phyloP scores from a whole-genome alignment of 768 basidiomycete species.

The Nidula microcarpa region DNA sequence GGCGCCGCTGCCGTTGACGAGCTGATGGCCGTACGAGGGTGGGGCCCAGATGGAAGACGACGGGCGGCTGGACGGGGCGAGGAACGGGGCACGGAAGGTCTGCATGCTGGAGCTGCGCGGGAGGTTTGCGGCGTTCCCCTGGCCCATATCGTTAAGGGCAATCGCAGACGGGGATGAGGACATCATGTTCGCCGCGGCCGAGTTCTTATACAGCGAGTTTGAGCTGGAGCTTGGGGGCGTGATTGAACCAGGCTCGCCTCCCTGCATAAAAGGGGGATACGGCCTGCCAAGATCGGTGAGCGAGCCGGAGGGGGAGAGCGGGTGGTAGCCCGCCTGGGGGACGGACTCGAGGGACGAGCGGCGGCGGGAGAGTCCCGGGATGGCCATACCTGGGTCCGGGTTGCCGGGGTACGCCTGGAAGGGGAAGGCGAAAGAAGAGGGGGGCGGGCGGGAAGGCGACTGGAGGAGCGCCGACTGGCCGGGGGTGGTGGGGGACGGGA shows the following conservation, averaged over 20 bases:
- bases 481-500: neutral
- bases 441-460: slow-evolving; percentile 18
- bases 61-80: slow-evolving; percentile 68
- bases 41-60: slow-evolving; percentile 60
- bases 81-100: slow-evolving; percentile 66
- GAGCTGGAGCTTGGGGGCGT: slow-evolving; percentile 17
- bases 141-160: slow-evolving; percentile 5
- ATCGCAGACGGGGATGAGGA: slow-evolving; percentile 6
- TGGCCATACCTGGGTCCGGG: slow-evolving; percentile 51
- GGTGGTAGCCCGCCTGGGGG: slow-evolving; percentile 7
- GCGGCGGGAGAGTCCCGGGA: slow-evolving; percentile 26
- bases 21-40: slow-evolving; percentile 34
- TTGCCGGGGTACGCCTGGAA: slow-evolving; percentile 67
- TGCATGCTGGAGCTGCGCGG: slow-evolving; percentile 41
- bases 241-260: slow-evolving; percentile 7
- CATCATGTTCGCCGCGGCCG: slow-evolving; percentile 38
- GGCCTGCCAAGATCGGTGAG: slow-evolving; percentile 31
- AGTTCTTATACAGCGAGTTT: slow-evolving; percentile 40
- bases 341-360: slow-evolving; percentile 17
- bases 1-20: slow-evolving; percentile 9
- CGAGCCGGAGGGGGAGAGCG: slow-evolving; percentile 14
- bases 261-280: slow-evolving; percentile 46
- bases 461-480: neutral
- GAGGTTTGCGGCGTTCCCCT: slow-evolving; percentile 9
- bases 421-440: slow-evolving; percentile 38